phyloP scores from a whole-genome alignment of 345 rosid species.

The Turnera subulata region DNA sequence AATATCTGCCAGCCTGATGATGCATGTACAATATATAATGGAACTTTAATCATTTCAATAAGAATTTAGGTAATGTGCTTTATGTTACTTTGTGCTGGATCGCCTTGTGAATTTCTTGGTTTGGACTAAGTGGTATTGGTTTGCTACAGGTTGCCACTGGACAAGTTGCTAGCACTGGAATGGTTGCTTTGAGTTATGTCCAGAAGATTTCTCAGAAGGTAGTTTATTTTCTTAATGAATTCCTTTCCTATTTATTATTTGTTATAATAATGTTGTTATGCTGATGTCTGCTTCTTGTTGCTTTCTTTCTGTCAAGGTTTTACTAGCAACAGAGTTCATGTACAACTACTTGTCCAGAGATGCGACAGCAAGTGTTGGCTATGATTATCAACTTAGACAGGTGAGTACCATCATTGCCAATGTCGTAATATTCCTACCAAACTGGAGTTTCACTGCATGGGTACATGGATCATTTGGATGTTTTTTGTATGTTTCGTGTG shows the following conservation, averaged over 20 bases:
- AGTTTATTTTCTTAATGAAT: constrained; percentile 4
- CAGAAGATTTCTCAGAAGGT: constrained; percentile 99
- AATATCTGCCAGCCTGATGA: too few species aligned
- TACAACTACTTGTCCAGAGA: constrained; percentile 87
- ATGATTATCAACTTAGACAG: constrained; percentile 96
- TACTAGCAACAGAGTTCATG: constrained; percentile 82
- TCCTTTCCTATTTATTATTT: background rate
- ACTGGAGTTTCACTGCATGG: background rate
- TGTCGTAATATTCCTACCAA: background rate
- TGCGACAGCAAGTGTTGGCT: constrained; percentile 83
- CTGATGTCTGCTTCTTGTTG: constrained; percentile 4
- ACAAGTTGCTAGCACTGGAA: constrained; percentile 96
- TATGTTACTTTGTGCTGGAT: background rate
- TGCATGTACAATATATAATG: too few species aligned
- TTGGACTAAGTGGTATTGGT: constrained; percentile 6
- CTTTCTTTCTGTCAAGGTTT: constrained; percentile 50
- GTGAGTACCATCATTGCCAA: constrained; percentile 34
- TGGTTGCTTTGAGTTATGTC: constrained; percentile 78
- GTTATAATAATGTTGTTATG: too few species aligned
- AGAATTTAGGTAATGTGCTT: background rate
- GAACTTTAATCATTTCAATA: too few species aligned
- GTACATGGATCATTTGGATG: background rate
- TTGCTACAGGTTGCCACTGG: constrained; percentile 74
- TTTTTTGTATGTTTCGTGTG: background rate
- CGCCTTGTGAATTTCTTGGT: background rate